Evolutionary conservation across 208 protist genomes (phyloP).

Genomic region (Wallacemonas sp.): DNA sequence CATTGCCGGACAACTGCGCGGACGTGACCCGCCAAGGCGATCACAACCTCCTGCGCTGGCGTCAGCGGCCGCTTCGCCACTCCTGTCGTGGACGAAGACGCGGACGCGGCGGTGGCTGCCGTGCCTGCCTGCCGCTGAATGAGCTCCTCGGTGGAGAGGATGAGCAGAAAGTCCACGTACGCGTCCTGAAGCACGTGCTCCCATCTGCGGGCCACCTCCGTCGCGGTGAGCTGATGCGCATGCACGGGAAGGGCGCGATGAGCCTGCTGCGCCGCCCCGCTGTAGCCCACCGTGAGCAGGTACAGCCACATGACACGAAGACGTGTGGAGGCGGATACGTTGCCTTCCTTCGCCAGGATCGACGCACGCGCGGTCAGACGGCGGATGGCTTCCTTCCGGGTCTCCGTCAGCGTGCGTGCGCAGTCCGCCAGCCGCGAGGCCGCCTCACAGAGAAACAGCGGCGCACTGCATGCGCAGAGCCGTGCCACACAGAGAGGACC

Average conservation of each 20-base stretch:
- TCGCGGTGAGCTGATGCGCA: constrained; percentile 8
- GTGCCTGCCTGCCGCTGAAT: constrained; percentile 6
- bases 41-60: constrained; percentile 3
- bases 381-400: constrained; percentile 13
- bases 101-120: not conserved
- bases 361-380: constrained; percentile 12
- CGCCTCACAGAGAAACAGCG: constrained; percentile 29
- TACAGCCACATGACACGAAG: constrained; percentile 36
- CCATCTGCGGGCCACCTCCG: constrained; percentile 11
- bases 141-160: constrained; percentile 28
- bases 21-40: constrained; percentile 26
- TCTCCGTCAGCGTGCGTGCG: not conserved
- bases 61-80: not conserved
- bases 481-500: constrained; percentile 22
- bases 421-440: constrained; percentile 12
- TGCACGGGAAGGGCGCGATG: constrained; percentile 4
- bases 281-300: constrained; percentile 23
- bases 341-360: constrained; percentile 13
- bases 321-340: not conserved
- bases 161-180: constrained; percentile 27
- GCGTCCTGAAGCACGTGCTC: constrained; percentile 15
- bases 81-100: not conserved
- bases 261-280: not conserved
- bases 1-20: constrained; percentile 25
- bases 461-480: constrained; percentile 17